Conservation (phyloP, 1,284 basidiomycete genomes). For the Rhodotorula sp. region DNA sequence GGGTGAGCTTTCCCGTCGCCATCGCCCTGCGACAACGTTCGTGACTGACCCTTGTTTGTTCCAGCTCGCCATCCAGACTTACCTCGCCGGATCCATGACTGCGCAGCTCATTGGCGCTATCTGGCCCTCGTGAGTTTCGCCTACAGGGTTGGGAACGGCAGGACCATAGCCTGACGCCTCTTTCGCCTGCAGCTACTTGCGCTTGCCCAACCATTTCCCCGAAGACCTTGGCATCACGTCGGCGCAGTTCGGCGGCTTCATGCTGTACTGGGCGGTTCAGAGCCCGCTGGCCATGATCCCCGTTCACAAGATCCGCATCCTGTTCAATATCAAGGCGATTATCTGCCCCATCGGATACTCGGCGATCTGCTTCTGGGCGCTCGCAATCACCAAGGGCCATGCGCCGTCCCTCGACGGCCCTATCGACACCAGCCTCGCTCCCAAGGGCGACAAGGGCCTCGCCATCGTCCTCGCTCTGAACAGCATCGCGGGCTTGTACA, state of each 20-base stretch:
- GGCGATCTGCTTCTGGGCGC: conserved; percentile 42
- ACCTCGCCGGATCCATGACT: conserved; percentile 41
- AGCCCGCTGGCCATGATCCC: conserved; percentile 63
- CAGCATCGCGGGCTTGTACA: conserved; percentile 66
- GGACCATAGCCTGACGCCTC: neutral
- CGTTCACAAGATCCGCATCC: conserved; percentile 43
- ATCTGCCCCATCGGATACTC: conserved; percentile 46
- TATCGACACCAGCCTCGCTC: conserved; percentile 19
- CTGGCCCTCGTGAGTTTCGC: conserved; percentile 61
- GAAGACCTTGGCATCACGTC: conserved; percentile 64
- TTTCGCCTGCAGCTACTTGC: neutral
- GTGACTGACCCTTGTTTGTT: neutral
- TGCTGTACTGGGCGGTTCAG: conserved; percentile 52
- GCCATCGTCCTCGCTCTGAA: conserved; percentile 71
- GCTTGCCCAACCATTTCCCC: conserved; percentile 61
- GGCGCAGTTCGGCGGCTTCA: conserved; percentile 67
- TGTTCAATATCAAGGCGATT: conserved; percentile 62
- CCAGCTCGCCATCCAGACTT: conserved; percentile 57
- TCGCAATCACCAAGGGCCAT: conserved; percentile 52
- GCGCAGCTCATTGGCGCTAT: conserved; percentile 68
- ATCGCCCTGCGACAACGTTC: neutral
- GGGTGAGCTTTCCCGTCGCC: conserved; percentile 50
- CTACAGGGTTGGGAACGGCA: conserved; percentile 52
- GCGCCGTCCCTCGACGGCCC: conserved; percentile 48
- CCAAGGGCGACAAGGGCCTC: conserved; percentile 58